Evolutionary conservation across 805 yeast species (phyloP).

Genomic region (Ogataea saltuana): DNA sequence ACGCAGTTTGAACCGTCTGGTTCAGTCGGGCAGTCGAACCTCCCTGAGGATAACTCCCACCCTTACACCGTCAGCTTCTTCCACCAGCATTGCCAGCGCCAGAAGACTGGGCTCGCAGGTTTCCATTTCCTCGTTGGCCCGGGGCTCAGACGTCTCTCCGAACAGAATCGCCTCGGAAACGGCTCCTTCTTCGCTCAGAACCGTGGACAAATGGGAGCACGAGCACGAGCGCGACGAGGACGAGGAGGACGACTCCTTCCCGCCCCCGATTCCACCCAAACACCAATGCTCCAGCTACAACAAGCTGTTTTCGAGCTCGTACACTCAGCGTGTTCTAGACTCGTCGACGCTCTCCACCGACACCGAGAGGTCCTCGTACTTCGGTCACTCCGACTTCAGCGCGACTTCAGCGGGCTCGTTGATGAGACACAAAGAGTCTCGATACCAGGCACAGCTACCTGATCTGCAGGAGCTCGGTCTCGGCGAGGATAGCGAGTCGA

Average conservation of each 20-base stretch:
- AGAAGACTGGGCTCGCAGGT: conserved; percentile 17
- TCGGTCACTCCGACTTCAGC: conserved; percentile 69
- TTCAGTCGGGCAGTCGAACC: conserved; percentile 9
- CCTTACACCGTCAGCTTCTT: conserved; percentile 22
- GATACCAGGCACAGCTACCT: conserved; percentile 24
- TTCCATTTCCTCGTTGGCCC: conserved; percentile 18
- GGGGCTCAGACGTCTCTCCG: too few relatives aligned
- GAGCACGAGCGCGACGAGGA: conserved; percentile 16
- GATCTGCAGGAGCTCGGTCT: conserved; percentile 14
- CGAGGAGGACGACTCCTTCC: conserved; percentile 15
- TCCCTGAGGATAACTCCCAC: conserved; percentile 11
- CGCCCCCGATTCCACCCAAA: conserved; percentile 43
- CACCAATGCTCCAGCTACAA: conserved; percentile 24
- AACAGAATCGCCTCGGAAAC: too few relatives aligned
- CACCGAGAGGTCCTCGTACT: conserved; percentile 42
- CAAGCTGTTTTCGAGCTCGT: conserved; percentile 24
- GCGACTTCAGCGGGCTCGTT: conserved; percentile 90
- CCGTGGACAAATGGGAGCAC: conserved; percentile 1
- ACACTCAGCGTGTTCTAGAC: conserved; percentile 31
- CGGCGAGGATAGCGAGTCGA: conserved; percentile 29
- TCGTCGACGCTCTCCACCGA: conserved; percentile 37
- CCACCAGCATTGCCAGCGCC: conserved; percentile 17
- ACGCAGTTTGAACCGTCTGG: conserved; percentile 9
- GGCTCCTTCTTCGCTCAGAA: conserved; percentile 3
- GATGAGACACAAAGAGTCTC: conserved; percentile 59